Conservation (phyloP, 805 yeast genomes). For the Brettanomyces sp. region DNA sequence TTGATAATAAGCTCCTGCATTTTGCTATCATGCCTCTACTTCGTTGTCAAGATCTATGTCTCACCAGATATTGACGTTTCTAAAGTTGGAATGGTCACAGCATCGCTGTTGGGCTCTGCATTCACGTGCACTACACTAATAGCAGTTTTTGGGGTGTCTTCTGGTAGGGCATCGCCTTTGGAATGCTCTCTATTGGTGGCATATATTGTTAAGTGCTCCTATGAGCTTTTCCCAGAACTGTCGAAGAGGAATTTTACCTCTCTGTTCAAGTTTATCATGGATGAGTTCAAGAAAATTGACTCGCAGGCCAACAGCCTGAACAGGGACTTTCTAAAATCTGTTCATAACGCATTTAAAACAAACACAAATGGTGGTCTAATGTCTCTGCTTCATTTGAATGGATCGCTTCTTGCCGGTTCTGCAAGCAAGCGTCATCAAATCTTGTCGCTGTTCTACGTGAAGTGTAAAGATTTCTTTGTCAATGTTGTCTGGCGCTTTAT, state of each 20-base stretch:
- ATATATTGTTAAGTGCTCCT: slow-evolving; percentile 85
- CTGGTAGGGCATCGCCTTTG: slow-evolving; percentile 80
- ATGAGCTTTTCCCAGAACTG: slow-evolving; percentile 85
- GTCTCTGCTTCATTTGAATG: not conserved
- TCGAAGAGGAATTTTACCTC: slow-evolving; percentile 36
- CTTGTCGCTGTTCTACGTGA: not conserved
- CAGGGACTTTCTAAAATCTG: slow-evolving; percentile 5
- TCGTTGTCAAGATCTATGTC: slow-evolving; percentile 74
- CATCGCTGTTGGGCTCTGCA: slow-evolving; percentile 79
- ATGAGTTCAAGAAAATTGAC: slow-evolving; percentile 26
- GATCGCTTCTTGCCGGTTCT: not conserved
- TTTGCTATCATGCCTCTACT: slow-evolving; percentile 67
- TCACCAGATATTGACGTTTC: slow-evolving; percentile 50
- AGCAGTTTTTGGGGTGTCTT: slow-evolving; percentile 75
- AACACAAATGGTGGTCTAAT: slow-evolving; percentile 4
- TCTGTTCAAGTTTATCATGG: slow-evolving; percentile 26
- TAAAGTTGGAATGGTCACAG: slow-evolving; percentile 58
- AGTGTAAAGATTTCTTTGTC: slow-evolving; percentile 12
- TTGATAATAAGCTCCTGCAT: slow-evolving; percentile 65
- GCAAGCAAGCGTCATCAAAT: not conserved
- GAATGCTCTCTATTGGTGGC: slow-evolving; percentile 83
- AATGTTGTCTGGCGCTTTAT: slow-evolving; percentile 28
- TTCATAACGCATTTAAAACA: not conserved
- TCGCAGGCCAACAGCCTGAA: slow-evolving; percentile 22
- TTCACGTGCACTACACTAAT: slow-evolving; percentile 66